Evolutionary conservation across 2,329 filamentous ascomycete genomes (phyloP).

Genomic region (Aspergillaceae sp.): DNA sequence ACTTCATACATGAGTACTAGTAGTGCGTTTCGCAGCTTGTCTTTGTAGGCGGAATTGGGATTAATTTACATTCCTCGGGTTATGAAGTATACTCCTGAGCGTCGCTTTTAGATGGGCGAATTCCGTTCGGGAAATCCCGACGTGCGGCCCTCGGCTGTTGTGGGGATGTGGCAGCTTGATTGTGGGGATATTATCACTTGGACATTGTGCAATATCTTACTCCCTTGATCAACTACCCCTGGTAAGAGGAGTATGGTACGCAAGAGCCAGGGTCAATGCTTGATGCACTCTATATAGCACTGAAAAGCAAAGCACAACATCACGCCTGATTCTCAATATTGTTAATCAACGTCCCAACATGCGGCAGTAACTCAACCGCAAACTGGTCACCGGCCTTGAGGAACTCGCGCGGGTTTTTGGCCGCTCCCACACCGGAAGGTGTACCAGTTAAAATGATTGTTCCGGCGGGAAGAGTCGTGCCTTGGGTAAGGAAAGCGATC

Average conservation of each 20-base stretch:
- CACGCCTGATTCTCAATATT: conserved; percentile 29
- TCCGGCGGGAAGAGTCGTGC: conserved; percentile 35
- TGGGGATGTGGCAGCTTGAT: not conserved
- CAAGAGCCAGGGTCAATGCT: too few relatives aligned
- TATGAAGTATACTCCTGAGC: too few relatives aligned
- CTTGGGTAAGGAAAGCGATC: conserved; percentile 33
- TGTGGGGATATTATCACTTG: not conserved
- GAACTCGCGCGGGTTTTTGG: conserved; percentile 35
- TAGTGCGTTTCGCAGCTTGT: too few relatives aligned
- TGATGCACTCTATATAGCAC: too few relatives aligned
- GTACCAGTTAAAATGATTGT: conserved; percentile 39
- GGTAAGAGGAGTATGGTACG: not conserved
- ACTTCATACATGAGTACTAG: too few relatives aligned
- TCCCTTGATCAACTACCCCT: too few relatives aligned
- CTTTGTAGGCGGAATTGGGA: too few relatives aligned
- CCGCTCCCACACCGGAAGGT: conserved; percentile 34
- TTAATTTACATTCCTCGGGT: too few relatives aligned
- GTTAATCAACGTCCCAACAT: conserved; percentile 43
- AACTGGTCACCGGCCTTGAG: conserved; percentile 42
- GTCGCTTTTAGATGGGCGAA: too few relatives aligned
- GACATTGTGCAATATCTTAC: not conserved
- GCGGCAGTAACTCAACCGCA: conserved; percentile 40
- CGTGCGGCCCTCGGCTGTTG: too few relatives aligned
- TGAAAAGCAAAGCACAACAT: not conserved
- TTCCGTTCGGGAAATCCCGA: too few relatives aligned